Base-by-base conservation (phyloP, 495 filamentous ascomycete genomes). In the Parathielavia appendiculata region DNA sequence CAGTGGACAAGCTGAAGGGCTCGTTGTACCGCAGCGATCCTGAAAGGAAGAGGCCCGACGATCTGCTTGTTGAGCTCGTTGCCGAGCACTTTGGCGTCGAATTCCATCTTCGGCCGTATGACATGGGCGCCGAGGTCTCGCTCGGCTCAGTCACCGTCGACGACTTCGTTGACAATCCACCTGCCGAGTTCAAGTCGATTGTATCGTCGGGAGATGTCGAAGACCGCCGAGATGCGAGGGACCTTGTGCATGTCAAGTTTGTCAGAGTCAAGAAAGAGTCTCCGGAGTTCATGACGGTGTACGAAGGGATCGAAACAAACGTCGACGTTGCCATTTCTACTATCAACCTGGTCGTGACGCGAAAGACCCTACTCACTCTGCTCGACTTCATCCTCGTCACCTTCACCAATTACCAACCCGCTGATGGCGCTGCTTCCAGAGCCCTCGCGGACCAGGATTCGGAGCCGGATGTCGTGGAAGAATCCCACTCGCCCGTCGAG, bases 361-460 rank as follows among this genome's bases (percentile, higher is more conserved):
- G 95, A 51, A 93, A 87, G 71, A 97, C 95, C 4, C 78, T 98
- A 38, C 79, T 98, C 58, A 97, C 93, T 0, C 78, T 98, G n/a
- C 73, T 98, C 54, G 93, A 98, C 73, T 98, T 97, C 67, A 83
- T 96, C 45, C 83, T 97, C n/a, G 76, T 91, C 52, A 98, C 93
- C 0, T 98, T 98, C 66, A 88, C 93, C 6, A 89, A 86, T 63
- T 81, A 85, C 20, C 77, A 60, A 61, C 62, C 61, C 63, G 60
- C 67, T 4, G 75, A 58, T 63, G 68, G 56, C 26, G 67, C 67
- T 5, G 67, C 71, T 43, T 63, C 64, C 48, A 65, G 68, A 38
- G 75, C 63, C 9, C 63, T 76, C 22, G 70, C 72, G 34, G 69
- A 75, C 48, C 43, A 59, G 16, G 76, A 74, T 9, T 62, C 69